Evolutionary conservation across 176 grass and related monocot genomes (phyloP).

Genomic region (Elymus sibiricus): DNA sequence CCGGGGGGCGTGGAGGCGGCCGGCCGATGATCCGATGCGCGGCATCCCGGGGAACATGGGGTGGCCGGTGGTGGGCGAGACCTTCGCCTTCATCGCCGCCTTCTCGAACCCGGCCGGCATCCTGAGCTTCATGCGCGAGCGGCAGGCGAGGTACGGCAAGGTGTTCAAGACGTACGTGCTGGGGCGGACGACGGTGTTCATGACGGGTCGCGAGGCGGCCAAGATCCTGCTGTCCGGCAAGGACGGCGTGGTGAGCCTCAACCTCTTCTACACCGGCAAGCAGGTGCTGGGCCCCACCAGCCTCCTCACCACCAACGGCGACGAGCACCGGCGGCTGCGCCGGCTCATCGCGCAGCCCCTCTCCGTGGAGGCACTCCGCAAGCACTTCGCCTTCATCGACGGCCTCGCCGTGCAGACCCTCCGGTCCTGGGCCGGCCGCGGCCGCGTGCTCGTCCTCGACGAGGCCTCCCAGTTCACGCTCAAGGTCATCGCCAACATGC

Average conservation of each 20-base stretch:
- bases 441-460: conserved; percentile 47
- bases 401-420: conserved; percentile 45
- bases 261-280: conserved; percentile 66
- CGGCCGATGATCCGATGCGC: conserved; percentile 21
- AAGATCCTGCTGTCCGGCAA: conserved; percentile 69
- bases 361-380: conserved; percentile 60
- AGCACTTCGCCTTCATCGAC: conserved; percentile 53
- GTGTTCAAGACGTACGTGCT: conserved; percentile 73
- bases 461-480: conserved; percentile 73
- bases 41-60: conserved; percentile 59
- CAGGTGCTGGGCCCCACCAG: conserved; percentile 70
- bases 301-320: conserved; percentile 61
- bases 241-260: conserved; percentile 69
- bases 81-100: conserved; percentile 60
- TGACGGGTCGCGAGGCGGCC: conserved; percentile 63
- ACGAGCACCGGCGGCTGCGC: conserved; percentile 65
- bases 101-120: conserved; percentile 55
- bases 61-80: conserved; percentile 67
- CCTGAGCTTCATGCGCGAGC: conserved; percentile 60
- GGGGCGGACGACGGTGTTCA: conserved; percentile 62
- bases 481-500: conserved; percentile 73
- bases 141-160: conserved; percentile 58
- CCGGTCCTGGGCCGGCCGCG: conserved; percentile 36
- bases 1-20: conserved; percentile 5
- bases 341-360: conserved; percentile 63